These are phyloP conservation scores for Monilinia laxa DNA, from an alignment of 2,329 filamentous ascomycete species.

Conservation along the genomic window DNA sequence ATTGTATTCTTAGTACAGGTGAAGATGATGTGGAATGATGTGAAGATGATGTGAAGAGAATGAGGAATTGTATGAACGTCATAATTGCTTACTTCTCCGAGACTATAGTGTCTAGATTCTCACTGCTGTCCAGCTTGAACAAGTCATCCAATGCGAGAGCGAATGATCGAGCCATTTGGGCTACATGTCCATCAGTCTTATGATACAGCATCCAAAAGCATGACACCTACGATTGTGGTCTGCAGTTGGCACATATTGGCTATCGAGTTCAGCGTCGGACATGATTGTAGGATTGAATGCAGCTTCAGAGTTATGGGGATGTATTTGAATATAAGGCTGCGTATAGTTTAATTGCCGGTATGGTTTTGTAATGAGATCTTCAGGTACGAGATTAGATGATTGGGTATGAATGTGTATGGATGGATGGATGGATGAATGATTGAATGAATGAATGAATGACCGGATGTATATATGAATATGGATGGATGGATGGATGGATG, in stretches of 20 bases:
- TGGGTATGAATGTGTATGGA: background rate
- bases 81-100: slow-evolving; percentile 65
- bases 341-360: background rate
- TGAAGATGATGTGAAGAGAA: slow-evolving; percentile 7
- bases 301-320: background rate
- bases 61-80: background rate
- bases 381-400: slow-evolving; percentile 14
- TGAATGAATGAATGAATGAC: background rate
- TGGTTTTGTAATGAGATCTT: background rate
- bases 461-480: background rate
- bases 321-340: slow-evolving; percentile 15
- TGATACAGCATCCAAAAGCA: background rate
- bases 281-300: slow-evolving; percentile 26
- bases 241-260: slow-evolving; percentile 73
- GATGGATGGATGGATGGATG: too few species aligned
- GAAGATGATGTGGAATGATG: slow-evolving; percentile 5
- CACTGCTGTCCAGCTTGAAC: slow-evolving; percentile 81
- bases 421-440: background rate
- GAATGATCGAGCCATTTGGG: slow-evolving; percentile 85
- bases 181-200: slow-evolving; percentile 48
- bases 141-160: slow-evolving; percentile 83
- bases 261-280: slow-evolving; percentile 69
- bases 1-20: background rate
- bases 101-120: slow-evolving; percentile 71
- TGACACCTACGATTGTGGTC: slow-evolving; percentile 76